Evolutionary conservation across 2,329 filamentous ascomycete species (phyloP).

Genomic region (Fusarium bactridioides): DNA sequence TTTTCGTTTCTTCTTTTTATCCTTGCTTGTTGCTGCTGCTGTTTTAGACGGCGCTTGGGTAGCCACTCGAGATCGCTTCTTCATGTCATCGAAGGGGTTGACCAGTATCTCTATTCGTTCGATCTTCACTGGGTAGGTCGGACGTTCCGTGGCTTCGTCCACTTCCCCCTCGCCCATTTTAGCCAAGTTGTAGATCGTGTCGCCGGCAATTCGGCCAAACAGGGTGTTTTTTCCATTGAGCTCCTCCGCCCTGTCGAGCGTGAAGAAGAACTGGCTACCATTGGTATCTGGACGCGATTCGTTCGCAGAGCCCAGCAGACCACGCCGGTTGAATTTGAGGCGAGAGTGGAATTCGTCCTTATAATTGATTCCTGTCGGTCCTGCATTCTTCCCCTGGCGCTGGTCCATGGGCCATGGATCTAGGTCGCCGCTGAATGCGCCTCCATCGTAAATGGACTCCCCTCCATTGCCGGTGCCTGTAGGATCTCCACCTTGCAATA

Average conservation of each 20-base stretch:
- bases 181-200: constrained; percentile 94
- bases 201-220: constrained; percentile 90
- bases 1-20: constrained; percentile 75
- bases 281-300: constrained; percentile 80
- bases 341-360: constrained; percentile 91
- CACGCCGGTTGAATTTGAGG: constrained; percentile 90
- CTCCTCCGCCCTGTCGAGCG: constrained; percentile 83
- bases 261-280: constrained; percentile 97
- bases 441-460: constrained; percentile 89
- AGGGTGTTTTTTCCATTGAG: constrained; percentile 90
- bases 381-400: constrained; percentile 67
- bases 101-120: constrained; percentile 76
- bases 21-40: constrained; percentile 51
- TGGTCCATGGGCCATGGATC: constrained; percentile 77
- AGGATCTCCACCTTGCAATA: constrained; percentile 93
- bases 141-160: constrained; percentile 79
- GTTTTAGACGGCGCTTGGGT: constrained; percentile 53
- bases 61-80: constrained; percentile 69
- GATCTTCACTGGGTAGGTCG: constrained; percentile 85
- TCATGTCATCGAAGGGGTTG: constrained; percentile 85
- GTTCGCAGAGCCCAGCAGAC: constrained; percentile 96
- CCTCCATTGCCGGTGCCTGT: constrained; percentile 92
- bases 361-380: constrained; percentile 66
- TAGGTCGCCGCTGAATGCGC: constrained; percentile 74
- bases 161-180: constrained; percentile 92